Evolutionary conservation across 441 rosid genomes (phyloP), one percentile per base, ranked within the genome.

Genomic region (Croton laevigatus): DNA sequence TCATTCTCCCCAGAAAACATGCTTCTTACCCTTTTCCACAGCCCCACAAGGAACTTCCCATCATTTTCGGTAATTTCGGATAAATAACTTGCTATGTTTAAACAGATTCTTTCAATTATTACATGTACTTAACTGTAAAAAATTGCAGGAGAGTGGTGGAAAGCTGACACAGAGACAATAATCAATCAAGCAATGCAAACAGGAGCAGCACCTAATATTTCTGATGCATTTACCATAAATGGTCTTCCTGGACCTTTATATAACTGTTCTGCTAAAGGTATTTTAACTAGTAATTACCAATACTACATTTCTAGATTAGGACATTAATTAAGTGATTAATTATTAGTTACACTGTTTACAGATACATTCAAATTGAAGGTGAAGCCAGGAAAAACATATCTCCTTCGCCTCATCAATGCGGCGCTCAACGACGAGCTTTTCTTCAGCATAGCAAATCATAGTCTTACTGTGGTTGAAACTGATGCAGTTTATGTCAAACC

Each of bases 401-500:
- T 87, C 5, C 86, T 85, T 3, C 77, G 89, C 19, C 19, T 85
- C 38, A 79, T 87, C 83, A 87, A 85, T 19, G 79, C 85, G 38
- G 91, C 82, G 38, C 85, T 87, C 60, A 81, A 91, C 73, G 93
- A 88, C 37, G 95, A 91, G 66, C 83, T 89, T 68, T 91, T 86
- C 81, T 88, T 89, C 81, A 81, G 84, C 72, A 82, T 91, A 40
- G 95, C 95, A 36, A 87, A 88, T 73, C 94, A 89, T 61, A 80
- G 72, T 13, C 59, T 89, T 12, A 86, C 89, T 0, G 89, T 89
- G 23, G 90, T 91, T 5, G 97, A 89, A 74, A 86, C 88, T 10
- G 97, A 89, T 46, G 95, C 97, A 2, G 37, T 58, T 71, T 91
- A 91, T 71, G 84, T 88, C 27, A 91, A 91, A 78, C 92, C 96